Evolutionary conservation across 2,329 filamentous ascomycete species (phyloP), one percentile per base, ranked within the genome.

Genomic region (Lachnellula occidentalis): DNA sequence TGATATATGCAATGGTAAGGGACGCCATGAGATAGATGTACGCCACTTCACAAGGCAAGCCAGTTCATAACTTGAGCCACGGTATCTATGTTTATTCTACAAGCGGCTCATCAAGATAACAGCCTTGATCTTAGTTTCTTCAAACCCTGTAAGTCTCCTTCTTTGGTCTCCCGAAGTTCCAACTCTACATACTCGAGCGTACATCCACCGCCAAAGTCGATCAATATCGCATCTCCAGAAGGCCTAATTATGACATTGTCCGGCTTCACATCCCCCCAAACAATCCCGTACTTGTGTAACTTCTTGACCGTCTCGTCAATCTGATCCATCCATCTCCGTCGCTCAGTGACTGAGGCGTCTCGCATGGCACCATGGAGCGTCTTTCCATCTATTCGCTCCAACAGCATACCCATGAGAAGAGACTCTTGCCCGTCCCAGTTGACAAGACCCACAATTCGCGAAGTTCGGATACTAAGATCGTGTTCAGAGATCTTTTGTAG

Each of bases 231-330:
- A 22, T 22, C 22, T 22, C 22, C 92, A 66, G 87, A 83, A 67
- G 94, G 88, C 67, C 90, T 96, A 57, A 97, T 91, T 34, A 97
- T 92, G 22, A 97, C 92, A 64, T 97, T 97, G 74, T 97, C 92
- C 65, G 96, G 74, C 73, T 97, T 97, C 64, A 96, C 69, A 76
- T 97, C 92, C 39, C 22, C 84, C 72, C 96, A 92, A 11, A 92
- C 90, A 96, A 76, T 4, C 92, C 92, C 82, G 96, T 92, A 68
- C 88, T 87, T 31, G 31, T 46, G 50, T 45, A 53, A 48, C 31
- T 11, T 53, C 49, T 50, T 46, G 34, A 56, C 54, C 31, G 50
- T 53, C 54, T 53, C 50, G 19, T 56, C 54, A 50, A 56, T 53
- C 54, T 53, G 45, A 53, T 53, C 54, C 45, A 56, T 56, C 54